Percentiles rank a stretch among this genome's conserved stretches.
Evolutionary conservation across 2,329 filamentous ascomycete genomes (phyloP).

Genomic region (Clarireedia paspali): DNA sequence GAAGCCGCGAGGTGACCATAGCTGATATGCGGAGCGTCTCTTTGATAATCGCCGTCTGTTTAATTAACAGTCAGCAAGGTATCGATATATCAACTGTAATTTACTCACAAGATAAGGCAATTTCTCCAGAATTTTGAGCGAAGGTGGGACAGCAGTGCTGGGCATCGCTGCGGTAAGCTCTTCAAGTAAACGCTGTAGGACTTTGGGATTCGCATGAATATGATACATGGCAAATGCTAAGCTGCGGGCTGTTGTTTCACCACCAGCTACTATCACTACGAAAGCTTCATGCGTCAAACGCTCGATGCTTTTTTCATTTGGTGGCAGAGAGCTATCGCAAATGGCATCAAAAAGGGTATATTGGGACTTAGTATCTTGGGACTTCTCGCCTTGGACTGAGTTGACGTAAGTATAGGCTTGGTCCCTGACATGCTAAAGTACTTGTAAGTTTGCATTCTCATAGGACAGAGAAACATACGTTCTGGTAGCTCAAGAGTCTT

Average conservation of each 20-base stretch:
- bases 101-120: not conserved
- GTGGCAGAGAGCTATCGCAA: constrained; percentile 23
- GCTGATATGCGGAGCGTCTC: not conserved
- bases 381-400: not conserved
- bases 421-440: not conserved
- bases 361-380: not conserved
- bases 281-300: constrained; percentile 30
- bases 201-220: constrained; percentile 27
- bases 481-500: not conserved
- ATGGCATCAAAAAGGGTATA: constrained; percentile 18
- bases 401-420: not conserved
- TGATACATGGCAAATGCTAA: constrained; percentile 30
- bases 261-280: constrained; percentile 30
- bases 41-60: not conserved
- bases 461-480: not conserved
- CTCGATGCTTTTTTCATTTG: constrained; percentile 27
- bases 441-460: not conserved
- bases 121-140: not conserved
- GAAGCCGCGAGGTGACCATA: constrained; percentile 8
- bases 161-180: constrained; percentile 27
- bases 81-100: no score
- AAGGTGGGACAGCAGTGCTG: not conserved
- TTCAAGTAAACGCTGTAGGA: constrained; percentile 23
- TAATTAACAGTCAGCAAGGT: not conserved
- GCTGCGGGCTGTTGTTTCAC: constrained; percentile 30